A percentile compares a stretch with the other conserved stretches of the same genome.
Evolutionary conservation across 148 eudicot species (phyloP).

Genomic region (Fagopyrum esculentum): DNA sequence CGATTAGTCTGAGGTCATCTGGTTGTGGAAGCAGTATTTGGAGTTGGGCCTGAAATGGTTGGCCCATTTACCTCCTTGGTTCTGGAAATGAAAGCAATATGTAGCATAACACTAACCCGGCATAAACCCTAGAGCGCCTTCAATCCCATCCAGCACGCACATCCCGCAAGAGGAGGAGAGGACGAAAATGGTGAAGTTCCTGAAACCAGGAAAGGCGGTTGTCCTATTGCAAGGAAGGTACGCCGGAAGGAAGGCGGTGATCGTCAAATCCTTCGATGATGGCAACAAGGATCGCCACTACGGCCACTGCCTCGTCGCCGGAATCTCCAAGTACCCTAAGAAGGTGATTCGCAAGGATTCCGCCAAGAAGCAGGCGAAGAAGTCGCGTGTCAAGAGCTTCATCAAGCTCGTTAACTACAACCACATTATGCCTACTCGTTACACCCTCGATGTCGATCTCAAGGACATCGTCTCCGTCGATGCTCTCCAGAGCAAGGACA

Average conservation of each 20-base stretch:
- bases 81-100: too few species aligned
- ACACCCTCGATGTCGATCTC: constrained; percentile 18
- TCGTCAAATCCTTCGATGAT: constrained; percentile 12
- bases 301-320: constrained; percentile 18
- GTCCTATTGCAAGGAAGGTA: constrained; percentile 12
- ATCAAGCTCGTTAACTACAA: constrained; percentile 16
- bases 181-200: constrained; percentile 17
- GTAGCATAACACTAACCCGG: too few species aligned
- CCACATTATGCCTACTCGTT: constrained; percentile 18
- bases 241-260: constrained; percentile 16
- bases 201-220: constrained; percentile 16
- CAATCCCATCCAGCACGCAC: not conserved
- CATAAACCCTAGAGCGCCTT: not conserved
- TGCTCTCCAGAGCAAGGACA: constrained; percentile 7
- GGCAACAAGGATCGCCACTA: constrained; percentile 13
- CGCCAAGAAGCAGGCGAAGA: constrained; percentile 15
- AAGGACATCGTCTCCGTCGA: constrained; percentile 14
- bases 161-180: not conserved
- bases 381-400: constrained; percentile 13
- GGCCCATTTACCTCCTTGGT: too few species aligned
- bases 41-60: too few species aligned
- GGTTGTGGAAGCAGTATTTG: too few species aligned
- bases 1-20: too few species aligned
- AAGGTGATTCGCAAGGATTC: constrained; percentile 16
- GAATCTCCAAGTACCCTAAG: constrained; percentile 13